Conservation (phyloP, 2,329 filamentous ascomycete genomes). For the Daldinia sp. region DNA sequence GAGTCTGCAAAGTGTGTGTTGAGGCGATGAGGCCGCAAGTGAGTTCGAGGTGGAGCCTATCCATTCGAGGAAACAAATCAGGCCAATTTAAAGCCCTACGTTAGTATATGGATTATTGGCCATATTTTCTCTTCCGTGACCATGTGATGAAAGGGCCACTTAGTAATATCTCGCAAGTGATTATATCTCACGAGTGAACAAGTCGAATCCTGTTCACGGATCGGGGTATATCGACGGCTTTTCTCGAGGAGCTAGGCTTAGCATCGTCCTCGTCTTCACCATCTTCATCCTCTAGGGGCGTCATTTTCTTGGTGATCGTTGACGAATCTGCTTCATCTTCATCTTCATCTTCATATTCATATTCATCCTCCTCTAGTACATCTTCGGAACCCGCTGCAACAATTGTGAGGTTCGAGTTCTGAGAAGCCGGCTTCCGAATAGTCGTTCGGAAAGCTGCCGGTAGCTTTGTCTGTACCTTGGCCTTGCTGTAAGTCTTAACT, state of each 20-base stretch:
- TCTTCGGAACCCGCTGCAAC: constrained; percentile 36
- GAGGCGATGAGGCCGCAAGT: not conserved
- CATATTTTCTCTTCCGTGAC: not conserved
- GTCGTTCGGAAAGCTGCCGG: constrained; percentile 27
- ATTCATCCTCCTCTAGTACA: constrained; percentile 7
- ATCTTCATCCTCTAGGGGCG: not conserved
- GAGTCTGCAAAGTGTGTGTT: not conserved
- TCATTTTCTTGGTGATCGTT: constrained; percentile 19
- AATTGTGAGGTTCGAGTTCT: constrained; percentile 39
- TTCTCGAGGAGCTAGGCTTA: constrained; percentile 33
- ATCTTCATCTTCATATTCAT: not conserved
- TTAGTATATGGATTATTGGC: not conserved
- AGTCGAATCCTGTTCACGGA: constrained; percentile 47
- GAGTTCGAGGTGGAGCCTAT: not conserved
- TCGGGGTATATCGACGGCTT: constrained; percentile 43
- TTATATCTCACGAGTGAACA: constrained; percentile 42
- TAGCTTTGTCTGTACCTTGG: constrained; percentile 36
- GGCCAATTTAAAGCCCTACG: not conserved
- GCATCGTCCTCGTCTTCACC: constrained; percentile 19
- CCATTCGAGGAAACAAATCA: not conserved
- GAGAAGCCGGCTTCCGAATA: constrained; percentile 36
- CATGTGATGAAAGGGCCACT: not conserved
- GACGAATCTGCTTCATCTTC: constrained; percentile 10
- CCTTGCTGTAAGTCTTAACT: constrained; percentile 45
- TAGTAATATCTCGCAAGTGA: not conserved